Percentiles rank a stretch among this genome's conserved stretches.
phyloP scores from a whole-genome alignment of 2,329 filamentous ascomycete genomes.

The Lecanoromycetidae sp. region DNA sequence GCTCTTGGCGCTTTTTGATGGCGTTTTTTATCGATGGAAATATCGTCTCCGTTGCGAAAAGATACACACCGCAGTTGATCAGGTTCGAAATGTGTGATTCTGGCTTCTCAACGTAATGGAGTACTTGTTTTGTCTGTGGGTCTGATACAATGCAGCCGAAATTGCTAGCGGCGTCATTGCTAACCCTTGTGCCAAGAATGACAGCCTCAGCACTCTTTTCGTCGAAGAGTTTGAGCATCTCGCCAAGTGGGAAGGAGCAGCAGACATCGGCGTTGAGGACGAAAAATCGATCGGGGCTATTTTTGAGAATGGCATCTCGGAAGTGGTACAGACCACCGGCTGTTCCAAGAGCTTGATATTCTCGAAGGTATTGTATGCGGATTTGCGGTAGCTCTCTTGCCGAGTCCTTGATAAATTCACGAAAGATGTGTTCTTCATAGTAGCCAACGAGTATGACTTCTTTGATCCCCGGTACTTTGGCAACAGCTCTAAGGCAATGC shows the following conservation, averaged over 20 bases:
- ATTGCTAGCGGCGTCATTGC: conserved; percentile 83
- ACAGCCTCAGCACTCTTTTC: conserved; percentile 95
- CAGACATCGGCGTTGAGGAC: conserved; percentile 97
- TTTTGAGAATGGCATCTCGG: conserved; percentile 96
- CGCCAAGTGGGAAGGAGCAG: conserved; percentile 90
- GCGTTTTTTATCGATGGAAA: conserved; percentile 90
- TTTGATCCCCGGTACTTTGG: conserved; percentile 80
- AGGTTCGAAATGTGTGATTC: conserved; percentile 95
- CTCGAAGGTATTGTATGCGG: conserved; percentile 86
- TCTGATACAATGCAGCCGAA: conserved; percentile 98
- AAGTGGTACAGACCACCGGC: conserved; percentile 97
- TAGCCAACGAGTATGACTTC: conserved; percentile 98
- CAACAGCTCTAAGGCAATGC: conserved; percentile 87
- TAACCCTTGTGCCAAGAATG: conserved; percentile 83
- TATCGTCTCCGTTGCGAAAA: conserved; percentile 89
- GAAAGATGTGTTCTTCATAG: conserved; percentile 94
- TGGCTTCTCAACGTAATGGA: conserved; percentile 98
- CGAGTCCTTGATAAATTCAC: conserved; percentile 93
- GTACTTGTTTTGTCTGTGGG: conserved; percentile 80
- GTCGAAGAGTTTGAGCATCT: conserved; percentile 90
- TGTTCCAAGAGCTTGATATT: conserved; percentile 92
- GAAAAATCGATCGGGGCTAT: conserved; percentile 86
- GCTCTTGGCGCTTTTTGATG: conserved; percentile 89
- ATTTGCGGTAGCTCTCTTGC: conserved; percentile 74
- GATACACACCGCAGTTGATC: conserved; percentile 98